Base-by-base conservation (phyloP, 2,329 filamentous ascomycete genomes). In the Ilyonectria mors-panacis region DNA sequence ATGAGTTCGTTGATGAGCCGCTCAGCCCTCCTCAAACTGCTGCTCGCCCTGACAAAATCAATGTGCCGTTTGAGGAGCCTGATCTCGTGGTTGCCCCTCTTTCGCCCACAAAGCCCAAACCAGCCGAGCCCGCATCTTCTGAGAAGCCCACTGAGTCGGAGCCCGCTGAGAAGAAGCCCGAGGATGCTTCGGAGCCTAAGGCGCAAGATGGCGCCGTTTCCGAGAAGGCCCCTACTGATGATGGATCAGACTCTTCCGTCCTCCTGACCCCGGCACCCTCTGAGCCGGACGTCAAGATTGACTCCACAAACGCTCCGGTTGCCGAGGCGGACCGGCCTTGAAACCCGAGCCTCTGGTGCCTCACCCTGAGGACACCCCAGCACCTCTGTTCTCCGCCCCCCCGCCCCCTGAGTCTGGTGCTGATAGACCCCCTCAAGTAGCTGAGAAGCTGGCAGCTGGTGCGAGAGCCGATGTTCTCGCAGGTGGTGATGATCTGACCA, bases 1-100 rank as follows among this genome's bases (percentile, higher is more conserved):
- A 92, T 58, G 91, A 94, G 65, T 93, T 95, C 76, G 91, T 94
- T 21, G 92, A 95, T 68, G 92, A 95, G 78, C 92, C 93, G 3
- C 84, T 94, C 19, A 92, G 89, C 71, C 93, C 92, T 4, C 89
- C 89, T 3, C 84, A 86, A 6, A 85, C 95, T 9, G 85, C 89
- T 19, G 85, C 92, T 19, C 87, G 88, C 54, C 87, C 88, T 35
- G 86, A 89, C 67, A 88, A 86, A 50, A 79, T 86, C 5, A 87
- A 87, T 13, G 81, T 85, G 63, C 80, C 81, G 2, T 86, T 88
- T 63, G 86, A 87, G n/a, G 87, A 89, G 21, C 84, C 85, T 0
- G 86, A 88, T 30, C 78, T 90, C 56, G 79, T 89, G 2, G 88
- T 90, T 53, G 83, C 86, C 13, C 89, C 88, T 1, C 79, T 91